These are phyloP conservation scores for Pseudocercospora crystallina DNA, from an alignment of 2,329 filamentous ascomycete genomes.

Conservation along the genomic window DNA sequence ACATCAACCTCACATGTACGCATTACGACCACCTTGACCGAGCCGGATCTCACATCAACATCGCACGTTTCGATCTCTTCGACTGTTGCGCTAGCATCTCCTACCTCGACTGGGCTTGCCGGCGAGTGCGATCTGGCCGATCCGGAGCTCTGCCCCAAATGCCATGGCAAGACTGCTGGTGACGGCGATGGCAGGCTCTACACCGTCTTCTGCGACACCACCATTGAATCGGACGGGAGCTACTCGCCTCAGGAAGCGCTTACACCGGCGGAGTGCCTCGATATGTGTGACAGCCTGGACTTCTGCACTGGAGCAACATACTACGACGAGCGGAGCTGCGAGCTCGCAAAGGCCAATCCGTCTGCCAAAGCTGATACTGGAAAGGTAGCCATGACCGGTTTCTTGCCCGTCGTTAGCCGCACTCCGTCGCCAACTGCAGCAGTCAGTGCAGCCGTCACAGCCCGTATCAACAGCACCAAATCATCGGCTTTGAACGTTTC, in stretches of 20 bases:
- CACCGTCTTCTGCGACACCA: constrained; percentile 21
- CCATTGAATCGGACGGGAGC: constrained; percentile 16
- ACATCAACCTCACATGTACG: constrained; percentile 14
- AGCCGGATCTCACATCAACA: neutral
- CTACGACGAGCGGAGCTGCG: constrained; percentile 25
- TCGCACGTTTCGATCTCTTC: constrained; percentile 5
- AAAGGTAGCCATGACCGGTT: constrained; percentile 26
- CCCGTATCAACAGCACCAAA: neutral
- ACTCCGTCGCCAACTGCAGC: neutral
- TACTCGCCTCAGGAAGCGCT: constrained; percentile 25
- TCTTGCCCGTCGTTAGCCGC: constrained; percentile 24
- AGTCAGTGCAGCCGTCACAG: too few relatives aligned
- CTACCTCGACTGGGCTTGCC: constrained; percentile 2
- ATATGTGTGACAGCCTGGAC: constrained; percentile 23
- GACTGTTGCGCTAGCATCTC: neutral
- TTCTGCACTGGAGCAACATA: constrained; percentile 28
- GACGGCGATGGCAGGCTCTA: constrained; percentile 16
- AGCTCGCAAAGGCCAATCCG: constrained; percentile 25
- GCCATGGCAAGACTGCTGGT: constrained; percentile 19
- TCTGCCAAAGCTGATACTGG: constrained; percentile 9
- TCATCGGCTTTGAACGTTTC: constrained; percentile 6
- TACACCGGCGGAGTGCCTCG: constrained; percentile 20
- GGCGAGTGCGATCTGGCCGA: constrained; percentile 16
- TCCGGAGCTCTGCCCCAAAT: constrained; percentile 26
- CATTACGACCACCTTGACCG: constrained; percentile 9